Percentiles rank a stretch among this genome's conserved stretches.
phyloP scores from a whole-genome alignment of 129 eudicot genomes.

The sunflower (Helianthus annuus) region HanXRQr2.0-SUNRISE NC_035449.2:98813273-98813772 shows the following conservation, averaged over 20 bases:
- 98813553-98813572: conserved; percentile 45
- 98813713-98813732: conserved; percentile 23
- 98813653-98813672: conserved; percentile 25
- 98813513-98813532: conserved; percentile 26
- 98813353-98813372: conserved; percentile 66
- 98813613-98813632: conserved; percentile 59
- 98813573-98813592: conserved; percentile 61
- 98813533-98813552: conserved; percentile 28
- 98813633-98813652: conserved; percentile 19
- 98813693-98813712: conserved; percentile 27
- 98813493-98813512: conserved; percentile 46
- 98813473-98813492: conserved; percentile 72
- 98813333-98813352: conserved; percentile 15
- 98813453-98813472: conserved; percentile 91
- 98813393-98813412: conserved; percentile 22
- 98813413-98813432: conserved; percentile 36
- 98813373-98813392: conserved; percentile 66
- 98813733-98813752: conserved; percentile 39
- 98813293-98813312: neutral
- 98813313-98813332: conserved; percentile 2
- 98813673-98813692: conserved; percentile 19
- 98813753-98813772: conserved; percentile 36
- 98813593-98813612: conserved; percentile 32
- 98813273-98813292: neutral
- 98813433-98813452: conserved; percentile 57